A percentile compares a stretch with the other conserved stretches of the same genome.
Conservation (phyloP, 1,139 yeast species). For the Ogataea hybrid region DNA sequence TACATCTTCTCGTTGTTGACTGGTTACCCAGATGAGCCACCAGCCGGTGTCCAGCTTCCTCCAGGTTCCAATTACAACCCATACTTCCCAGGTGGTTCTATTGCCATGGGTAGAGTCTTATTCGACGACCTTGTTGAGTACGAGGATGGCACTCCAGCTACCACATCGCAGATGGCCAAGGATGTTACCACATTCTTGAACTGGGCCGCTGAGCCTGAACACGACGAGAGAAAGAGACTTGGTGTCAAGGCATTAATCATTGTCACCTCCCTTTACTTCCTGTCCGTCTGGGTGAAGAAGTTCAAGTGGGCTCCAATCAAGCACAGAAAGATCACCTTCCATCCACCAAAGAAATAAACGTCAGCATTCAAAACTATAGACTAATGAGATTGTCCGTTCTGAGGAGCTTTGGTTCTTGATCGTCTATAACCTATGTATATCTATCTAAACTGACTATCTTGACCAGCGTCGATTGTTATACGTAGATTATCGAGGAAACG, state of each 20-base stretch:
- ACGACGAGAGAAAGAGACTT: conserved; percentile 95
- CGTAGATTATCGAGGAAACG: too few relatives aligned
- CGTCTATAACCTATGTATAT: conserved; percentile 10
- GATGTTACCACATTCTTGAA: conserved; percentile 93
- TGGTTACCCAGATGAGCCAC: conserved; percentile 98
- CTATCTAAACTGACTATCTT: conserved; percentile 10
- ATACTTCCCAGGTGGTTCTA: conserved; percentile 99
- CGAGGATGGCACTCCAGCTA: conserved; percentile 98
- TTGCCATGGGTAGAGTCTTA: conserved; percentile 98
- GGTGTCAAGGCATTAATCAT: conserved; percentile 92
- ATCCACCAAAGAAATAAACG: conserved; percentile 74
- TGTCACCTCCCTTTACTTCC: conserved; percentile 73
- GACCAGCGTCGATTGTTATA: conserved; percentile 9
- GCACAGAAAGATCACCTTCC: conserved; percentile 91
- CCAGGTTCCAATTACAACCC: conserved; percentile 98
- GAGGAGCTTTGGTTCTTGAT: conserved; percentile 7
- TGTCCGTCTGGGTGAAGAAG: conserved; percentile 91
- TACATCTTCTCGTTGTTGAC: conserved; percentile 93
- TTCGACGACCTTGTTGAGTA: conserved; percentile 96
- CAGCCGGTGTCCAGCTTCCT: conserved; percentile 94
- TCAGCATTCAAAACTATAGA: conserved; percentile 11
- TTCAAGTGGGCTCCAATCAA: conserved; percentile 98
- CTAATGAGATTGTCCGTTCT: conserved; percentile 11
- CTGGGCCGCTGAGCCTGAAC: conserved; percentile 99
- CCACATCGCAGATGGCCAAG: conserved; percentile 99